phyloP scores from a whole-genome alignment of 495 filamentous ascomycete species.

The Lophiotrema nucula region DNA sequence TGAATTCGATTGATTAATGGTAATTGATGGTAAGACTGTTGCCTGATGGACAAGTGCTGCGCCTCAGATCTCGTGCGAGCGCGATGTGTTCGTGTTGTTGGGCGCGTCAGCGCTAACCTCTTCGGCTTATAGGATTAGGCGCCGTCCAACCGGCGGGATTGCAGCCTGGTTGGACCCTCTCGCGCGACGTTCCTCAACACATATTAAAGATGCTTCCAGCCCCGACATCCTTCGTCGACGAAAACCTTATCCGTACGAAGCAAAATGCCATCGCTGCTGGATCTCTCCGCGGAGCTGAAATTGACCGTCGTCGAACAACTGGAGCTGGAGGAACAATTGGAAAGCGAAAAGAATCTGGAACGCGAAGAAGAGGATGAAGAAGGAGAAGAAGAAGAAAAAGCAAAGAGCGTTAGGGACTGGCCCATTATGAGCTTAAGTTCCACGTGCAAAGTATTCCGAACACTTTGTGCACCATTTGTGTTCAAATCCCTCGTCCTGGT shows the following conservation, averaged over 20 bases:
- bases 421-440: background rate
- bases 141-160: too few relatives aligned
- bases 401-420: background rate
- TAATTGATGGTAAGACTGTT: background rate
- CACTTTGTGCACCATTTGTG: background rate
- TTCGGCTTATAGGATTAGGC: too few relatives aligned
- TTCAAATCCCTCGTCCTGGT: background rate
- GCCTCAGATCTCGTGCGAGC: background rate
- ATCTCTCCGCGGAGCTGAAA: conserved; percentile 1
- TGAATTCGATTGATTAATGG: background rate
- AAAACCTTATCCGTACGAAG: too few relatives aligned
- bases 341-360: too few relatives aligned
- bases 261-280: background rate
- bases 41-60: background rate
- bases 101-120: too few relatives aligned
- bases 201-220: too few relatives aligned
- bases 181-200: too few relatives aligned
- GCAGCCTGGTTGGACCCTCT: too few relatives aligned
- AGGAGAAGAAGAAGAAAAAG: too few relatives aligned
- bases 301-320: background rate
- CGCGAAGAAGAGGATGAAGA: too few relatives aligned
- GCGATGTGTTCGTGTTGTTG: background rate
- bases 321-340: background rate
- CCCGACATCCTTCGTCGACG: too few relatives aligned
- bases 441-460: background rate